Base-by-base conservation (phyloP, 2,329 filamentous ascomycete species). In the Botryotinia calthae region DNA sequence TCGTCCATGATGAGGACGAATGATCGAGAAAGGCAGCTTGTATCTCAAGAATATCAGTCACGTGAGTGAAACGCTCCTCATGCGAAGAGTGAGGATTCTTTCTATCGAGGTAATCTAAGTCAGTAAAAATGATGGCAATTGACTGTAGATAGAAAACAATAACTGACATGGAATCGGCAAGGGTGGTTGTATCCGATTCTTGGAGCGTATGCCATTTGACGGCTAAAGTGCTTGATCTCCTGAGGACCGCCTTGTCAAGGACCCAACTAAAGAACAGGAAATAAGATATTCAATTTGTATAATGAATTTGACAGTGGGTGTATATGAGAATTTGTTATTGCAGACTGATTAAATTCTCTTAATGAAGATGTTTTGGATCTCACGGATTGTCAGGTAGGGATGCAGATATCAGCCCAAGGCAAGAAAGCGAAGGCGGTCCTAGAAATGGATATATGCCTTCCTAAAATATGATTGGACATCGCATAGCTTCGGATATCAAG, bases 381-480 rank as follows among this genome's bases (percentile, higher is more conserved):
- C 37, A 12, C 9, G 31, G 1, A 22, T 12, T 58, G 9, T n/a
- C 18, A 54, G 48, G 46, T n/a, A 20, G 22, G 34, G 46, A 31
- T 42, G n/a, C 16, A 64, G 61, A 18, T 40, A 16, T 44, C 61
- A 71, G 31, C 37, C 46, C 31, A 58, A 25, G 42, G 31, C 48
- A 37, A 66, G 54, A 67, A 61, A 28, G 62, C 48, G 63, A 42
- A 54, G 64, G 70, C 70, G 70, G 70, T 72, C 70, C 46, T 67
- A 22, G 25, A 22, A 31, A 31, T 51, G 37, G 37, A n/a, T 54
- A 4, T n/a, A 40, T 44, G 4, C 70, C 28, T n/a, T 5, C n/a
- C 34, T 59, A 46, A 6, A 37, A 51, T 25, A 31, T 46, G 48
- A 72, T 22, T 56, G 70, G 70, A 46, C 28, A 28, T 63, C 28